Base-by-base conservation (phyloP, 1,139 yeast genomes). In the Lodderomyces beijingensis region DNA sequence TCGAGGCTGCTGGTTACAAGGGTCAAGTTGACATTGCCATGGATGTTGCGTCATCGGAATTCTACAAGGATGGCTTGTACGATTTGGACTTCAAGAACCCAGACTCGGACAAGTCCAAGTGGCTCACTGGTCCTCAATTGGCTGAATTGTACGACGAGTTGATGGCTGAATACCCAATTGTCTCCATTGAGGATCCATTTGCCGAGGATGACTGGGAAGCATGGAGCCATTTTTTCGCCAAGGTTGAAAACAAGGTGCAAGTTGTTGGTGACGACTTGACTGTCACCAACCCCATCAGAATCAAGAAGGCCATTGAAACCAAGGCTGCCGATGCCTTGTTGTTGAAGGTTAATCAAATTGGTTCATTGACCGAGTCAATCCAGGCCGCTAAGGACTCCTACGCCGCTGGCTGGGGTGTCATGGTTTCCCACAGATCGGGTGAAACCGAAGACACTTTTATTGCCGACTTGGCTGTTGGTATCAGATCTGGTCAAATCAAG, bases 141-240 rank as follows among this genome's bases (percentile, higher is more conserved):
- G 89, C 94, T 55, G 77, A 76, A 45, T 70, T 85, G 66, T 89
- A 89, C 81, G 73, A 68, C 53, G 68, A 74, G 53, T 81, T 89
- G 65, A 64, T 84, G 60, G 66, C 70, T 59, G 85, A 84, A 65
- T 89, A 89, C 80, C 96, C 96, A 74, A 88, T 89, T 73, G 93
- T 88, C 53, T 88, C 96, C 45, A 76, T 88, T 52, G 97, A 89
- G 77, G 96, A 89, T 72, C 96, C 96, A 66, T 89, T 89, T 62
- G 96, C 91, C 51, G 96, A 89, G 78, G 95, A 87, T 67, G 97
- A 89, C 78, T 89, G 96, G 96, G 95, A 79, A 45, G 86, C 96
- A 56, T 89, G 97, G 97, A 65, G 76, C 47, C 84, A 79, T 70
- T 86, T 87, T 76, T 80, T 66, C 77, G 49, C 72, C 51, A 68